Conservation (phyloP, 148 eudicot species). For the Fagopyrum esculentum region DNA sequence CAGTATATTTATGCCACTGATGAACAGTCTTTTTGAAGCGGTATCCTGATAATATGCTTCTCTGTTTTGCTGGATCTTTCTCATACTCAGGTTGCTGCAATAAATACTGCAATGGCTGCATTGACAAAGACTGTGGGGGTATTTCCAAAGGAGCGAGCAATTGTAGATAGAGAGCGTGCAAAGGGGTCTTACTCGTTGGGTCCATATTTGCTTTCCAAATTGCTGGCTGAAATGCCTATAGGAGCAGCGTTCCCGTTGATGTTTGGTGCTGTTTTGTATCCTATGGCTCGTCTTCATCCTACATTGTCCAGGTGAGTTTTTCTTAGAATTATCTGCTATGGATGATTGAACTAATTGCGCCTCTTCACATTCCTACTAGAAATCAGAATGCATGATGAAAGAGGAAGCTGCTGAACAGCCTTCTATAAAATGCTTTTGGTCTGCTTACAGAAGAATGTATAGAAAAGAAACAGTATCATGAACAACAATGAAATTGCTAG, state of each 20-base stretch:
- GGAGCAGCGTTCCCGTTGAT: conserved; percentile 93
- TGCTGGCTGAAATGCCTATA: conserved; percentile 89
- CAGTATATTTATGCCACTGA: neutral
- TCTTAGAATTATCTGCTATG: neutral
- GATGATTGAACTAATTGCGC: neutral
- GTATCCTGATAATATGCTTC: conserved; percentile 10
- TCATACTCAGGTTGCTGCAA: conserved; percentile 78
- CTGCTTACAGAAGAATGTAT: neutral
- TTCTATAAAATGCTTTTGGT: neutral
- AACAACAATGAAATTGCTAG: neutral
- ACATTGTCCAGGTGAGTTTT: conserved; percentile 55
- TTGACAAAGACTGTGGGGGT: conserved; percentile 94
- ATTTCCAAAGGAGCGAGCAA: conserved; percentile 95
- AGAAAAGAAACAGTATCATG: neutral
- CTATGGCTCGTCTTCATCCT: conserved; percentile 98
- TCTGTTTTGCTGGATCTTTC: neutral
- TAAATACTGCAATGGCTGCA: conserved; percentile 99
- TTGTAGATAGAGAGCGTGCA: conserved; percentile 91
- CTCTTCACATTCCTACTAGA: neutral
- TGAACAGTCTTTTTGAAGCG: neutral
- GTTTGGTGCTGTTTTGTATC: conserved; percentile 84
- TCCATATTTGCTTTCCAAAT: conserved; percentile 83
- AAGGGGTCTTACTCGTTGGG: conserved; percentile 84
- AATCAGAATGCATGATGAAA: neutral
- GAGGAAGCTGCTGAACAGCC: neutral